phyloP scores from a whole-genome alignment of 495 filamentous ascomycete species.

The Penicillium salamii region DNA sequence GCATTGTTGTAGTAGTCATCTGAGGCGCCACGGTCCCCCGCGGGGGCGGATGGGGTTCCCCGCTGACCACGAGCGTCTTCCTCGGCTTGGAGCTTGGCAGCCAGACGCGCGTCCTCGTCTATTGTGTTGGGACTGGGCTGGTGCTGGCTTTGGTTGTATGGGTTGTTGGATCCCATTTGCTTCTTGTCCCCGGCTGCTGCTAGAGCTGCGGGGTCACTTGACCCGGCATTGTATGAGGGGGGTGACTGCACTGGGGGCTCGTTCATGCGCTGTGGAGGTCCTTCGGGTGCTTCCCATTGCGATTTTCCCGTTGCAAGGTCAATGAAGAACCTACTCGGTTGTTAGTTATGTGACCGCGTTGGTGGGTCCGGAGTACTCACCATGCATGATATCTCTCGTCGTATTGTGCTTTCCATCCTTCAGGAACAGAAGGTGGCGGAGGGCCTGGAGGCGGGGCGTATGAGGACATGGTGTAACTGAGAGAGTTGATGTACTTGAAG shows the following conservation, averaged over 20 bases:
- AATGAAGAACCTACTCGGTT: slow-evolving; percentile 71
- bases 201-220: slow-evolving; percentile 28
- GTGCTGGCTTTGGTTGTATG: slow-evolving; percentile 40
- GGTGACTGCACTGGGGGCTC: slow-evolving; percentile 48
- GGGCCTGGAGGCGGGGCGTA: slow-evolving; percentile 66
- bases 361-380: no score
- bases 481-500: no score
- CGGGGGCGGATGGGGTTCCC: slow-evolving; percentile 1
- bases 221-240: slow-evolving; percentile 58
- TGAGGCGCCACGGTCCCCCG: slow-evolving; percentile 30
- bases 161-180: slow-evolving; percentile 58
- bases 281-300: slow-evolving; percentile 78
- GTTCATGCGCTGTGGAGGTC: slow-evolving; percentile 51
- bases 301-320: slow-evolving; percentile 82
- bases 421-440: slow-evolving; percentile 81
- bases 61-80: slow-evolving; percentile 62
- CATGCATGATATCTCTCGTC: slow-evolving; percentile 76
- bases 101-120: slow-evolving; percentile 70
- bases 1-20: slow-evolving; percentile 43
- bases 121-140: slow-evolving; percentile 32
- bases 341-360: slow-evolving; percentile 10
- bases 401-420: slow-evolving; percentile 83
- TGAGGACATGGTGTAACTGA: slow-evolving; percentile 26
- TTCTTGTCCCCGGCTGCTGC: slow-evolving; percentile 52
- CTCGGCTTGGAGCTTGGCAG: slow-evolving; percentile 76